These are phyloP conservation scores for Lactarius indigo DNA, from an alignment of 768 basidiomycete species.

Conservation along the genomic window DNA sequence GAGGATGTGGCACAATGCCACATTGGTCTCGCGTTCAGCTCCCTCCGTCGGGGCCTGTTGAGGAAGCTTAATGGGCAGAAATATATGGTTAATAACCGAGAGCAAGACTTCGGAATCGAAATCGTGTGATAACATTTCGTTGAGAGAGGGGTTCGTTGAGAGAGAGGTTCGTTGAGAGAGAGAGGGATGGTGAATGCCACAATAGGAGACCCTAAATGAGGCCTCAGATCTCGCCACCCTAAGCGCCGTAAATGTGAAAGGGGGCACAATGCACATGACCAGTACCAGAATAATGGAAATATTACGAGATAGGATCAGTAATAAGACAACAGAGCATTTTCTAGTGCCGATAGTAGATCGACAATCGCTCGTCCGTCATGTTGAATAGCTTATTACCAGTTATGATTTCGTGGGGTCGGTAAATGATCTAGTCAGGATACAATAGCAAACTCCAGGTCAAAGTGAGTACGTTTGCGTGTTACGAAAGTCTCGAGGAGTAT, in stretches of 20 bases:
- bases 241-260: not conserved
- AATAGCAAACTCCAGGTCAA: not conserved
- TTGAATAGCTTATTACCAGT: not conserved
- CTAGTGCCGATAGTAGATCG: no score
- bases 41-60: not conserved
- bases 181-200: not conserved
- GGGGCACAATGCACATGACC: not conserved
- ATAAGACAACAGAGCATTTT: no score
- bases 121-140: not conserved
- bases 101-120: not conserved
- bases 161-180: not conserved
- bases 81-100: slow-evolving; percentile 10
- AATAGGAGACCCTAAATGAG: not conserved
- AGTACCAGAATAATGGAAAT: no score
- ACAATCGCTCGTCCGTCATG: no score
- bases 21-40: not conserved
- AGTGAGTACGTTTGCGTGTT: not conserved
- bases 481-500: not conserved
- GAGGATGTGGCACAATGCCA: slow-evolving; percentile 7
- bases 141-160: not conserved
- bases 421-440: not conserved
- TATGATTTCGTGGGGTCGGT: not conserved
- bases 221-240: not conserved
- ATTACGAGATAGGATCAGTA: no score
- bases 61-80: slow-evolving; percentile 16